These are phyloP conservation scores for Talaromyces sp. DNA, from an alignment of 2,329 filamentous ascomycete species.

Conservation along the genomic window DNA sequence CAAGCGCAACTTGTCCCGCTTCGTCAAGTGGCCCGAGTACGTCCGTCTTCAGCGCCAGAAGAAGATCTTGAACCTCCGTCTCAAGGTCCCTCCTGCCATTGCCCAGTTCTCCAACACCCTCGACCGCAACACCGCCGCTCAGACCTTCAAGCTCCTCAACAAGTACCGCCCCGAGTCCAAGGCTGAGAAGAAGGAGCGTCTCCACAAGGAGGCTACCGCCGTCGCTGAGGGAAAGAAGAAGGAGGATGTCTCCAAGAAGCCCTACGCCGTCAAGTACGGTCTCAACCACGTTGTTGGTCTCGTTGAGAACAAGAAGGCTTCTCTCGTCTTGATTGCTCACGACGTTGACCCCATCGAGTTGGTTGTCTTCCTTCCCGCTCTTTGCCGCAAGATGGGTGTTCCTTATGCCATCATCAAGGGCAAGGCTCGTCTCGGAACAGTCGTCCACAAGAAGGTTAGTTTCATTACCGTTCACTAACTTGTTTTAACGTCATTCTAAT, in stretches of 20 bases:
- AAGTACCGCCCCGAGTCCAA: slow-evolving; percentile 99
- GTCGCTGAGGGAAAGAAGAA: slow-evolving; percentile 99
- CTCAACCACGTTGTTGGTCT: slow-evolving; percentile 98
- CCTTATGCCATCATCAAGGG: slow-evolving; percentile 99
- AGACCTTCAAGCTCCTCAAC: slow-evolving; percentile 98
- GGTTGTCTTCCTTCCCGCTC: slow-evolving; percentile 96
- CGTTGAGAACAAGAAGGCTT: slow-evolving; percentile 99
- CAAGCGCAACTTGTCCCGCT: slow-evolving; percentile 87
- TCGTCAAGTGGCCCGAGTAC: slow-evolving; percentile 99
- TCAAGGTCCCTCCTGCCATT: slow-evolving; percentile 97
- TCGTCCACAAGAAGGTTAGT: slow-evolving; percentile 96
- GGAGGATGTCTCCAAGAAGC: slow-evolving; percentile 99
- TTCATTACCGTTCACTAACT: neutral
- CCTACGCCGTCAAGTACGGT: slow-evolving; percentile 98
- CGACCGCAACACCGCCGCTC: slow-evolving; percentile 92
- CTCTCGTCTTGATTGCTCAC: slow-evolving; percentile 96
- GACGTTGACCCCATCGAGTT: slow-evolving; percentile 99
- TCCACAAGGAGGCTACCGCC: slow-evolving; percentile 95
- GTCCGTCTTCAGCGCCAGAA: slow-evolving; percentile 92
- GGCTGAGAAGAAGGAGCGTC: slow-evolving; percentile 99
- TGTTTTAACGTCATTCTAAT: neutral
- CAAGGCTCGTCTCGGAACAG: slow-evolving; percentile 97
- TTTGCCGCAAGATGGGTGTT: slow-evolving; percentile 99
- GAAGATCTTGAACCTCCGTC: slow-evolving; percentile 95
- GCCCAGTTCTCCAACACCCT: slow-evolving; percentile 97